A percentile compares a stretch with the other conserved stretches of the same genome.
Conservation (phyloP, 1,284 basidiomycete species). For the Psilocybe mexicana region DNA sequence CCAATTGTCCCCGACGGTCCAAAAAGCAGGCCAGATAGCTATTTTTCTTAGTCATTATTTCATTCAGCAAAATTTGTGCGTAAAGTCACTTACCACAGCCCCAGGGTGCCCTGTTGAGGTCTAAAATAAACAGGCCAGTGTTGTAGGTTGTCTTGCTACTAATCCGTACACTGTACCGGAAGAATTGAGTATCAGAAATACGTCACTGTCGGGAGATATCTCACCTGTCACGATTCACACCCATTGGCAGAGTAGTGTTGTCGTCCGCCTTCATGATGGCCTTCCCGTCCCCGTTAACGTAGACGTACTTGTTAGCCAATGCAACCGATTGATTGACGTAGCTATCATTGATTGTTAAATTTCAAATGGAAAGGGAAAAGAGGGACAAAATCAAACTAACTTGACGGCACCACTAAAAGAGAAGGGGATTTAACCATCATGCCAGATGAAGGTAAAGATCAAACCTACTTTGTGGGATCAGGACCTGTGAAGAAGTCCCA, state of each 20-base stretch:
- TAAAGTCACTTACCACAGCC: slow-evolving; percentile 54
- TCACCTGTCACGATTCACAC: slow-evolving; percentile 60
- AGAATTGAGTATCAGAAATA: background rate
- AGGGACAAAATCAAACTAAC: slow-evolving; percentile 38
- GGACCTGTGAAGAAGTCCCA: slow-evolving; percentile 57
- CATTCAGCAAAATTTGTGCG: background rate
- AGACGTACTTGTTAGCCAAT: slow-evolving; percentile 30
- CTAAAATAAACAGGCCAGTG: slow-evolving; percentile 69
- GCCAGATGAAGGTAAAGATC: slow-evolving; percentile 12
- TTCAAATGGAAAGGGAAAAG: background rate
- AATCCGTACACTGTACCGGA: slow-evolving; percentile 30
- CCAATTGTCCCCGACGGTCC: slow-evolving; percentile 53
- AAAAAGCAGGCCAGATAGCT: slow-evolving; percentile 72
- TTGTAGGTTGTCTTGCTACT: slow-evolving; percentile 57
- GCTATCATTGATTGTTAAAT: slow-evolving; percentile 8
- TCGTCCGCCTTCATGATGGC: slow-evolving; percentile 78
- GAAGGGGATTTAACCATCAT: background rate
- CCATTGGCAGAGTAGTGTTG: slow-evolving; percentile 50
- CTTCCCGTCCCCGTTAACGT: slow-evolving; percentile 52
- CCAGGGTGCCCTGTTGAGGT: slow-evolving; percentile 68
- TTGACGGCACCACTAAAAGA: slow-evolving; percentile 51
- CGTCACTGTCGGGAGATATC: slow-evolving; percentile 5
- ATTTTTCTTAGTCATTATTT: background rate
- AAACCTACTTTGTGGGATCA: slow-evolving; percentile 68
- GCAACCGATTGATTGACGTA: slow-evolving; percentile 25